These are phyloP conservation scores for Epichloe sylvatica DNA, from an alignment of 2,329 filamentous ascomycete genomes.

Conservation along the genomic window DNA sequence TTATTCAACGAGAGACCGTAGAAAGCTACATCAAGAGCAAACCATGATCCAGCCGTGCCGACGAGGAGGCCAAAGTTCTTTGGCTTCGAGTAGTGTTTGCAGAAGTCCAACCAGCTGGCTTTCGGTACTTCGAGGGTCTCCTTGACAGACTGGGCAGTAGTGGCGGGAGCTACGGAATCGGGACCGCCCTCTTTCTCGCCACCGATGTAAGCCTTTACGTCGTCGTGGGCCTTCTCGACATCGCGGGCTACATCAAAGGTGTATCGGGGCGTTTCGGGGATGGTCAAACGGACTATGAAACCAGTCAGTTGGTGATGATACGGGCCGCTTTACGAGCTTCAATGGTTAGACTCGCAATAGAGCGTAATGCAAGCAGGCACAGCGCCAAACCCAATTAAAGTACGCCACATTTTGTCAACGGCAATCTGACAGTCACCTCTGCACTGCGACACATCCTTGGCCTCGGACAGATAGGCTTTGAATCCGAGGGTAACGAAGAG, in stretches of 20 bases:
- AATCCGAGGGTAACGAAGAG: slow-evolving; percentile 62
- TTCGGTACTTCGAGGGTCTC: slow-evolving; percentile 49
- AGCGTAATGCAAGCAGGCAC: slow-evolving; percentile 69
- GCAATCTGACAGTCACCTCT: slow-evolving; percentile 21
- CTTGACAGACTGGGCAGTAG: slow-evolving; percentile 38
- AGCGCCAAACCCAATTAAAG: slow-evolving; percentile 67
- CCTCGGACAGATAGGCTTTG: slow-evolving; percentile 44
- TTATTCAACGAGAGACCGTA: slow-evolving; percentile 66
- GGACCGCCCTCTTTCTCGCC: slow-evolving; percentile 48
- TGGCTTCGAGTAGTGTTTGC: slow-evolving; percentile 53
- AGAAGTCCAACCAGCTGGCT: slow-evolving; percentile 60
- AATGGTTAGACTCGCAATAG: slow-evolving; percentile 38
- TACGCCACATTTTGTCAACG: slow-evolving; percentile 80
- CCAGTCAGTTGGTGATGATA: background rate
- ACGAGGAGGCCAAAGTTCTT: slow-evolving; percentile 60
- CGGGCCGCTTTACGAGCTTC: background rate
- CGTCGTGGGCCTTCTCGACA: slow-evolving; percentile 57
- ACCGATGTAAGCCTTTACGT: slow-evolving; percentile 60
- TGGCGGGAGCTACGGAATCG: slow-evolving; percentile 52
- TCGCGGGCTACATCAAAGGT: slow-evolving; percentile 71
- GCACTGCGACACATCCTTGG: slow-evolving; percentile 41
- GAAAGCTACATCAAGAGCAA: slow-evolving; percentile 50
- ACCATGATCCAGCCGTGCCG: slow-evolving; percentile 77
- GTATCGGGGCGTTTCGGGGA: slow-evolving; percentile 78
- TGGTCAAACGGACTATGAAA: slow-evolving; percentile 48